phyloP scores from a whole-genome alignment of 108 stramenopile genomes.

The Nannochloropsis salina region DNA sequence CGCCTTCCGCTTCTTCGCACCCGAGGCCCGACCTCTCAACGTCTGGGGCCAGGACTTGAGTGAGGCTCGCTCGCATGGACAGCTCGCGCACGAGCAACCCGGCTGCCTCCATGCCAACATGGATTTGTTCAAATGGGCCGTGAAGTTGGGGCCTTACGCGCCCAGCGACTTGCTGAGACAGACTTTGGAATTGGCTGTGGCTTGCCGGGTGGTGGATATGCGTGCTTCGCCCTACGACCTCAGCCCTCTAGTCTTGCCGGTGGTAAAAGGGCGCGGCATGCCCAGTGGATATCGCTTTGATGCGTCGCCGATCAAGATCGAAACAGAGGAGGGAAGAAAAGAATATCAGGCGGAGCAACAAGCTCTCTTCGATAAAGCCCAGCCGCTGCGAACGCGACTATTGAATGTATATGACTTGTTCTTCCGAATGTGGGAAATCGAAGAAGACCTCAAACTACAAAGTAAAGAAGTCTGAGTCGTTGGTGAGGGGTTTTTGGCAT shows the following conservation, averaged over 20 bases:
- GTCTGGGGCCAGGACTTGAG: constrained; percentile 23
- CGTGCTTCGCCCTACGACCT: constrained; percentile 84
- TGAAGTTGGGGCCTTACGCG: constrained; percentile 67
- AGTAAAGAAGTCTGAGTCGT: no score
- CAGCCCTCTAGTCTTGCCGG: constrained; percentile 21
- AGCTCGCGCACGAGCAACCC: constrained; percentile 65
- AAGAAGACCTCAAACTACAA: no score
- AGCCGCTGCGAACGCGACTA: constrained; percentile 40
- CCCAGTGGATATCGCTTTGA: constrained; percentile 22
- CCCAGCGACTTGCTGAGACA: constrained; percentile 59
- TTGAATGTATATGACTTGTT: constrained; percentile 37
- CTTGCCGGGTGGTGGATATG: constrained; percentile 71
- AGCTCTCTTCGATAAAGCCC: constrained; percentile 29
- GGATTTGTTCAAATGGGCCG: constrained; percentile 82
- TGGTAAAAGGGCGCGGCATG: constrained; percentile 6
- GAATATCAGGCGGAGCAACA: constrained; percentile 56
- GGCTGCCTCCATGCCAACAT: constrained; percentile 87
- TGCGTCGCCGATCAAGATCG: constrained; percentile 63
- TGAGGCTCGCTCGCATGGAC: constrained; percentile 26
- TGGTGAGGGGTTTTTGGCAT: no score
- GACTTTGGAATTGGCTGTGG: constrained; percentile 63
- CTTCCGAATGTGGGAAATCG: neutral
- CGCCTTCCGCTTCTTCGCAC: constrained; percentile 84
- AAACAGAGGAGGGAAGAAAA: constrained; percentile 71
- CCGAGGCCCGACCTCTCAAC: constrained; percentile 70